phyloP scores from a whole-genome alignment of 2,329 filamentous ascomycete genomes.

The Curvularia verruculosa region DNA sequence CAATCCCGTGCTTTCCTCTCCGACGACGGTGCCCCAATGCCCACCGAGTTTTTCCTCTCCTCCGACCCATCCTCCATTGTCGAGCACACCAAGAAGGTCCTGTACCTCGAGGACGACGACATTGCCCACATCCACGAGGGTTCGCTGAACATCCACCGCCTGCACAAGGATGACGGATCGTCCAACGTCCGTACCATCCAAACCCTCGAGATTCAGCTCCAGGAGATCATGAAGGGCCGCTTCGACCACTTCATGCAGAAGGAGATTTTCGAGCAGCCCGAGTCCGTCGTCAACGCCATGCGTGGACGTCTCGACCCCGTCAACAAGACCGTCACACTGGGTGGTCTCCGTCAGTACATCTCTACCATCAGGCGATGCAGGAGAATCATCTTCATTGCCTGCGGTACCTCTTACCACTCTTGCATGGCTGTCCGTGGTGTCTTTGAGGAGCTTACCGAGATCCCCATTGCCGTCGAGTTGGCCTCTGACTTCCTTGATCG shows the following conservation, averaged over 20 bases:
- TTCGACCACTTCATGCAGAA: slow-evolving; percentile 99
- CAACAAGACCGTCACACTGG: slow-evolving; percentile 94
- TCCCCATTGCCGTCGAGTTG: slow-evolving; percentile 94
- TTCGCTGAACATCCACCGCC: slow-evolving; percentile 96
- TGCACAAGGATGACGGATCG: slow-evolving; percentile 94
- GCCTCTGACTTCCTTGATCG: slow-evolving; percentile 98
- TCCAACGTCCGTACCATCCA: slow-evolving; percentile 98
- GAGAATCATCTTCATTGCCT: slow-evolving; percentile 98
- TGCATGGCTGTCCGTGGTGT: slow-evolving; percentile 99
- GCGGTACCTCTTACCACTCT: slow-evolving; percentile 97
- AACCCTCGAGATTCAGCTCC: slow-evolving; percentile 96
- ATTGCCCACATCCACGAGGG: slow-evolving; percentile 99
- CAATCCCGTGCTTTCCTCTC: slow-evolving; percentile 99
- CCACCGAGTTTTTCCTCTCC: slow-evolving; percentile 98
- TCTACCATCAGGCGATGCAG: slow-evolving; percentile 94
- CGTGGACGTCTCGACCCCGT: slow-evolving; percentile 92
- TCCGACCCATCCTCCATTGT: slow-evolving; percentile 98
- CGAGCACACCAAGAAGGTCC: slow-evolving; percentile 99
- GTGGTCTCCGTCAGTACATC: slow-evolving; percentile 95
- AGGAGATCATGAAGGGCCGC: slow-evolving; percentile 99
- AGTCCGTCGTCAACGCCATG: slow-evolving; percentile 99
- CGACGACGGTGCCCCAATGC: slow-evolving; percentile 96
- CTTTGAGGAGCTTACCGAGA: slow-evolving; percentile 97
- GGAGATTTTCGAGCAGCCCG: slow-evolving; percentile 99
- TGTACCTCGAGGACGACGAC: slow-evolving; percentile 99